Percentiles rank a stretch among this genome's conserved stretches.
Evolutionary conservation across 331 rosid species (phyloP).

Genomic region (Cydonia oblonga): DNA sequence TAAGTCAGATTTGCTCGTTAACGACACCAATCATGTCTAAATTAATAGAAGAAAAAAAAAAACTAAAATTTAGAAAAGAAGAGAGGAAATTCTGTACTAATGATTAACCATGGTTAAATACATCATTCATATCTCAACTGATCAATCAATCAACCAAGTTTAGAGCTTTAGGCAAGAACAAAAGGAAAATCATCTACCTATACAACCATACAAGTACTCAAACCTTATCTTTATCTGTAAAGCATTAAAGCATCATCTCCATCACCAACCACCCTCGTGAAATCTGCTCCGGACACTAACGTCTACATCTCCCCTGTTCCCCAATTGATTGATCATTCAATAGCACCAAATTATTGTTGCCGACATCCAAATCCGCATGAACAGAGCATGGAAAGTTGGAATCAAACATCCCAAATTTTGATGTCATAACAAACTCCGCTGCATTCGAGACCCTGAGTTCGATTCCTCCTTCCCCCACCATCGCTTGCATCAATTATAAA

Average conservation of each 20-base stretch:
- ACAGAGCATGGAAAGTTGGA: not conserved
- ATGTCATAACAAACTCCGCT: not conserved
- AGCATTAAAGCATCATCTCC: not conserved
- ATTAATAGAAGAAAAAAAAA: not conserved
- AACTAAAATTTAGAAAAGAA: not conserved
- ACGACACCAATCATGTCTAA: not conserved
- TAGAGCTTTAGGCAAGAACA: not conserved
- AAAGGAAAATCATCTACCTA: not conserved
- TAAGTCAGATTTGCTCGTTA: no score
- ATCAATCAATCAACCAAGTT: not conserved
- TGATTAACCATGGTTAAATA: not conserved
- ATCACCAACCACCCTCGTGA: not conserved
- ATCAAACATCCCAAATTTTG: no score
- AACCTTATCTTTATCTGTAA: not conserved
- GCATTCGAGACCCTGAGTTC: not conserved
- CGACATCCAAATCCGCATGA: not conserved
- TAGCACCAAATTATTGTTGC: not conserved
- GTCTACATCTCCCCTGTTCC: not conserved
- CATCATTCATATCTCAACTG: not conserved
- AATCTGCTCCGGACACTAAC: not conserved
- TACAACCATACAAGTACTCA: not conserved
- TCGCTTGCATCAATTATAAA: not conserved
- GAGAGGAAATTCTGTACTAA: not conserved
- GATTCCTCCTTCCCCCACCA: not conserved
- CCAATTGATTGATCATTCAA: not conserved